Percentiles rank a stretch among this genome's conserved stretches.
phyloP scores from a whole-genome alignment of 352 stramenopile species.

The Phytopythium montanum region DNA sequence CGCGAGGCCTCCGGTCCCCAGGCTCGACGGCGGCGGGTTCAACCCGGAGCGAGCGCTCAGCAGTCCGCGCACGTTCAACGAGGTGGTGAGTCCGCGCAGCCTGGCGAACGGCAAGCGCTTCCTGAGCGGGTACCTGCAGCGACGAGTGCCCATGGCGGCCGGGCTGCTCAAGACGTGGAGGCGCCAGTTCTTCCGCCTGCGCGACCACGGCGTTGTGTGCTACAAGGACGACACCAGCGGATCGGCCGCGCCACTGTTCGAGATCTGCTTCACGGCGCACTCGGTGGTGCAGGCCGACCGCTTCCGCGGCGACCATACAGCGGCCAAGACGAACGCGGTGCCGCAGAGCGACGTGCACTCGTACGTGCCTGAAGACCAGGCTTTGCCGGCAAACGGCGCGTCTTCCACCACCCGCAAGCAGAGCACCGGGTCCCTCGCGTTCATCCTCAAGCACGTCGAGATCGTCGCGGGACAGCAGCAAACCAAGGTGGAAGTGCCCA shows the following conservation, averaged over 20 bases:
- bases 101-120: conserved; percentile 54
- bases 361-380: conserved; percentile 13
- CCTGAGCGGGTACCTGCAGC: conserved; percentile 50
- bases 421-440: conserved; percentile 22
- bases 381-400: neutral
- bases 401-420: conserved; percentile 6
- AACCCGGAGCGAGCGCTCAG: neutral
- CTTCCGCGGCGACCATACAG: conserved; percentile 1
- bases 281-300: conserved; percentile 35
- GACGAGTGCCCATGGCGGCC: conserved; percentile 46
- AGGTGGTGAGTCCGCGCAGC: conserved; percentile 47
- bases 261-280: conserved; percentile 51
- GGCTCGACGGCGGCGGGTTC: neutral
- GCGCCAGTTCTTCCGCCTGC: conserved; percentile 66
- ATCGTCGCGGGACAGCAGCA: conserved; percentile 32
- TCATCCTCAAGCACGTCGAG: conserved; percentile 52
- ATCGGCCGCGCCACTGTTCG: conserved; percentile 41
- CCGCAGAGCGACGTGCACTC: neutral
- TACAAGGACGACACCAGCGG: conserved; percentile 42
- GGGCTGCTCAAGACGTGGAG: conserved; percentile 71
- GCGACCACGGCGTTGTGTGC: conserved; percentile 62
- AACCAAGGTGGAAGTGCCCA: conserved; percentile 34
- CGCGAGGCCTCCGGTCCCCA: neutral
- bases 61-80: conserved; percentile 28
- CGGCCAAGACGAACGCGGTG: conserved; percentile 6